These are phyloP conservation scores for Pseudopediastrum boryanum DNA, from an alignment of 139 green algal species.

Conservation along the genomic window DNA sequence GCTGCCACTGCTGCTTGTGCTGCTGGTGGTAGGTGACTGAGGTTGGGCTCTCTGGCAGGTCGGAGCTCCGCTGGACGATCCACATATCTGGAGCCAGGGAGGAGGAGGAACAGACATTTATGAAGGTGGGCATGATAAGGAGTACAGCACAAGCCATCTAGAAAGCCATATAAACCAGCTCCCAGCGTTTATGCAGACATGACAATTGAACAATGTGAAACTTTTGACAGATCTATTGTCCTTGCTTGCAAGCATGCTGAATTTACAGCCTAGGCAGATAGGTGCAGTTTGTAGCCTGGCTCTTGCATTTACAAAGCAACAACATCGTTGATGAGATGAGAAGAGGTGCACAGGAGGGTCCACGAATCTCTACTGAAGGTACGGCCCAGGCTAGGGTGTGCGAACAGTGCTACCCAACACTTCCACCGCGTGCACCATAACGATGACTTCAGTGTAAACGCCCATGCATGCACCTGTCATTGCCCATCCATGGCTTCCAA, in stretches of 20 bases:
- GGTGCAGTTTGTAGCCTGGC: too few species aligned
- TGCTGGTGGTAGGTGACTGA: slow-evolving; percentile 3
- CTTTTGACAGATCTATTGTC: not conserved
- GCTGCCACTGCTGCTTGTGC: slow-evolving; percentile 13
- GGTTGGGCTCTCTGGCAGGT: slow-evolving; percentile 55
- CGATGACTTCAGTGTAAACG: not conserved
- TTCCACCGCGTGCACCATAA: not conserved
- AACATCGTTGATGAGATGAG: too few species aligned
- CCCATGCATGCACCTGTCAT: not conserved
- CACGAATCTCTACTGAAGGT: too few species aligned
- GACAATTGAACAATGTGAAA: not conserved
- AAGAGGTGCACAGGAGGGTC: too few species aligned
- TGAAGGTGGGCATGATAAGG: not conserved
- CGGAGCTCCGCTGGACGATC: slow-evolving; percentile 87
- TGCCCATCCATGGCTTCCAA: not conserved
- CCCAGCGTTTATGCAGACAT: not conserved
- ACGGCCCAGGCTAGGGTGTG: too few species aligned
- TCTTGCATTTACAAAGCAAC: too few species aligned
- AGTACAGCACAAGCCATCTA: not conserved
- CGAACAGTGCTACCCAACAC: not conserved
- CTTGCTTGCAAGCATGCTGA: not conserved
- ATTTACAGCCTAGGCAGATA: too few species aligned
- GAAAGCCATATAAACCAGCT: not conserved
- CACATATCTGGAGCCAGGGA: slow-evolving; percentile 66
- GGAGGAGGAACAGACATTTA: not conserved